These are phyloP conservation scores for Wickerhamiella domercqiae DNA, from an alignment of 805 yeast species.

Conservation along the genomic window DNA sequence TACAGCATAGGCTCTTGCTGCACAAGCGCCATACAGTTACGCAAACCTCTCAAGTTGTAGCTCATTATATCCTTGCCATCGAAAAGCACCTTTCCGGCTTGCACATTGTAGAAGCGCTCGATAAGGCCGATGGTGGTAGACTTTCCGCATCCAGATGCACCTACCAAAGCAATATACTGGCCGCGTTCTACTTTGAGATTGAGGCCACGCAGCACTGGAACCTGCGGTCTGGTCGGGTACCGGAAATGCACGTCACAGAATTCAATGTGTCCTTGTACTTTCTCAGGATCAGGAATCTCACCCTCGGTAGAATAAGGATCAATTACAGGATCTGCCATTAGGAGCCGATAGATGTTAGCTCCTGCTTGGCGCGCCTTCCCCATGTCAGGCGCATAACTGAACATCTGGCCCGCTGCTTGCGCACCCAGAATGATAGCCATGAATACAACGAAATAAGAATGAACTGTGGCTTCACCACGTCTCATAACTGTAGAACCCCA, in stretches of 20 bases:
- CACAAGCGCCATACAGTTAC: slow-evolving; percentile 41
- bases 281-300: slow-evolving; percentile 18
- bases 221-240: slow-evolving; percentile 46
- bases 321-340: slow-evolving; percentile 23
- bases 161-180: slow-evolving; percentile 49
- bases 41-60: slow-evolving; percentile 34
- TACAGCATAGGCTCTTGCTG: slow-evolving; percentile 48
- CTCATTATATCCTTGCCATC: slow-evolving; percentile 37
- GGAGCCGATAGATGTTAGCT: slow-evolving; percentile 21
- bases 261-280: slow-evolving; percentile 34
- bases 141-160: slow-evolving; percentile 50
- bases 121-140: slow-evolving; percentile 38
- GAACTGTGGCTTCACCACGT: slow-evolving; percentile 19
- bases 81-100: slow-evolving; percentile 33
- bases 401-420: slow-evolving; percentile 28
- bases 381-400: slow-evolving; percentile 30
- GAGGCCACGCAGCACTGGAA: slow-evolving; percentile 36
- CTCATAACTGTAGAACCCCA: slow-evolving; percentile 27
- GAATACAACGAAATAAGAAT: slow-evolving; percentile 28
- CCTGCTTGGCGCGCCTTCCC: slow-evolving; percentile 29
- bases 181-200: slow-evolving; percentile 34
- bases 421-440: slow-evolving; percentile 28
- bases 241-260: slow-evolving; percentile 45
- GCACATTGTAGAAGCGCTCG: slow-evolving; percentile 37
- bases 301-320: slow-evolving; percentile 24